Conservation (phyloP, 352 stramenopile species). For the Phytopythium montanum region DNA sequence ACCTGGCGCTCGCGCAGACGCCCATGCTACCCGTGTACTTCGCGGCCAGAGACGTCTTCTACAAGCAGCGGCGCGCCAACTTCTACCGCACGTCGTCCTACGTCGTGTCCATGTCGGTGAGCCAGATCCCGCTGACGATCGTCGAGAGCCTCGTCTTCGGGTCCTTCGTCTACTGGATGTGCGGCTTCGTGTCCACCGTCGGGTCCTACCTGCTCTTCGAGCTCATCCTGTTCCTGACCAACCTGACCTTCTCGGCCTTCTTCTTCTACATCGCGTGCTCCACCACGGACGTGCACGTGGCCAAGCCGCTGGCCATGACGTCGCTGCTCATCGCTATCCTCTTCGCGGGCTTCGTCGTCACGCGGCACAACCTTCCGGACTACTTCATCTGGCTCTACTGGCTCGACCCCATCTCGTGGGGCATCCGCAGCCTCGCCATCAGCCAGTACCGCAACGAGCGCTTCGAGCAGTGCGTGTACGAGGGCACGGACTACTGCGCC, state of each 20-base stretch:
- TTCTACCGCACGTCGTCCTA: slow-evolving; percentile 37
- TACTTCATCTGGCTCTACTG: slow-evolving; percentile 57
- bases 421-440: slow-evolving; percentile 27
- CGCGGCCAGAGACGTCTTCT: slow-evolving; percentile 29
- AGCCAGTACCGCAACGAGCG: slow-evolving; percentile 25
- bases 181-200: slow-evolving; percentile 36
- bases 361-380: slow-evolving; percentile 25
- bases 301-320: slow-evolving; percentile 33
- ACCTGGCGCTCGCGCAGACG: slow-evolving; percentile 44
- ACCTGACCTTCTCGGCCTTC: slow-evolving; percentile 34
- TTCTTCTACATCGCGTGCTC: slow-evolving; percentile 41
- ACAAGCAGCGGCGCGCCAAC: slow-evolving; percentile 35
- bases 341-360: slow-evolving; percentile 43
- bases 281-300: slow-evolving; percentile 31
- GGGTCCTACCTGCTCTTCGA: slow-evolving; percentile 34
- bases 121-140: slow-evolving; percentile 36
- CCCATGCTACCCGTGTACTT: slow-evolving; percentile 31
- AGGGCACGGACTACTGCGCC: slow-evolving; percentile 29
- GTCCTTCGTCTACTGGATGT: slow-evolving; percentile 48
- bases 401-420: slow-evolving; percentile 47
- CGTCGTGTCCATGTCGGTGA: slow-evolving; percentile 34
- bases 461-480: slow-evolving; percentile 24
- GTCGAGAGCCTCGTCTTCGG: slow-evolving; percentile 39
- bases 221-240: slow-evolving; percentile 32
- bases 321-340: slow-evolving; percentile 32